Percentiles rank a stretch among this genome's conserved stretches.
Evolutionary conservation across 176 grass and related monocot species (phyloP).

Genomic region (Zoysia japonica): DNA sequence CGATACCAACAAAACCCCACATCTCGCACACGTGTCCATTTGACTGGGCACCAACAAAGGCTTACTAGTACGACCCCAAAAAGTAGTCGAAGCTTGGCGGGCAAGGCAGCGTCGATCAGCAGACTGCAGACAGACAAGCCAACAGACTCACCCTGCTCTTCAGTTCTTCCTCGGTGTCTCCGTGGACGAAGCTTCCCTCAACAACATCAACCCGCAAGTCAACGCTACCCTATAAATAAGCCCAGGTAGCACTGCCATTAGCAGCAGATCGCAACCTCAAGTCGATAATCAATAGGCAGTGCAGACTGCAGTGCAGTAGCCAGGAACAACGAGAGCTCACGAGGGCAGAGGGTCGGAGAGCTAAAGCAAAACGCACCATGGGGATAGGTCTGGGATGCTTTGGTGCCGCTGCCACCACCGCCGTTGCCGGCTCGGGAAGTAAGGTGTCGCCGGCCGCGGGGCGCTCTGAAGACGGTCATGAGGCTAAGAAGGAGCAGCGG

Average conservation of each 20-base stretch:
- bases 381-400: constrained; percentile 1
- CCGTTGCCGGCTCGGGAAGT: not conserved
- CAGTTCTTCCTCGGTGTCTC: not conserved
- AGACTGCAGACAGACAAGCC: not conserved
- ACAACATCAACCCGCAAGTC: not conserved
- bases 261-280: not conserved
- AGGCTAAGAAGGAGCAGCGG: not conserved
- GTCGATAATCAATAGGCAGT: not conserved
- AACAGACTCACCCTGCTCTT: not conserved
- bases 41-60: not conserved
- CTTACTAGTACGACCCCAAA: not conserved
- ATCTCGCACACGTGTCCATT: not conserved
- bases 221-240: not conserved
- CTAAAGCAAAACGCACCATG: not conserved
- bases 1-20: no score
- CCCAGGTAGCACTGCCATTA: no score
- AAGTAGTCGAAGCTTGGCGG: not conserved
- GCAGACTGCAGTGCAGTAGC: not conserved
- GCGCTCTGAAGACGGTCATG: no score
- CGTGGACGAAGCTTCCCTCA: constrained; percentile 11
- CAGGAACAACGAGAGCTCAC: not conserved
- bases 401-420: not conserved
- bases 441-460: not conserved
- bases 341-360: not conserved
- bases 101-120: not conserved